Conservation (phyloP, 345 rosid genomes). For the Dipteronia sinensis region DNA sequence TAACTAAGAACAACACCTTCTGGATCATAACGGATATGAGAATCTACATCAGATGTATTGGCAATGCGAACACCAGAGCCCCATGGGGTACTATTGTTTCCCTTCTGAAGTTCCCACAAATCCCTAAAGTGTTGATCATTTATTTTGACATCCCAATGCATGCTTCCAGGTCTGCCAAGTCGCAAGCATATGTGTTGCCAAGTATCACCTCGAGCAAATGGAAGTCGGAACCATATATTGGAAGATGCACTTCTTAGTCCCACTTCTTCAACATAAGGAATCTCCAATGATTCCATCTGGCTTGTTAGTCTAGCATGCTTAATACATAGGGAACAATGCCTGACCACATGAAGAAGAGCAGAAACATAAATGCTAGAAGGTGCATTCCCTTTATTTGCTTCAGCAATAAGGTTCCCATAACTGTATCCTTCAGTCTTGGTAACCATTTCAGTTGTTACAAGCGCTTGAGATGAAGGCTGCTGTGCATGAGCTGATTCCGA, state of each 20-base stretch:
- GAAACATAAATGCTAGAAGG: slow-evolving; percentile 82
- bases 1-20: slow-evolving; percentile 96
- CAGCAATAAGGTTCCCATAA: slow-evolving; percentile 82
- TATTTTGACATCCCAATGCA: slow-evolving; percentile 98
- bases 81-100: slow-evolving; percentile 75
- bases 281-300: slow-evolving; percentile 92
- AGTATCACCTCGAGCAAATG: slow-evolving; percentile 74
- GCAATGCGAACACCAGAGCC: slow-evolving; percentile 96
- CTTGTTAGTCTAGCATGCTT: slow-evolving; percentile 93
- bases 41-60: slow-evolving; percentile 87
- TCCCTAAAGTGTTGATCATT: slow-evolving; percentile 96
- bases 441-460: slow-evolving; percentile 42
- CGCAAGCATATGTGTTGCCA: slow-evolving; percentile 96
- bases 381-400: slow-evolving; percentile 91
- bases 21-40: slow-evolving; percentile 92
- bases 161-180: slow-evolving; percentile 98
- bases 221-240: slow-evolving; percentile 95
- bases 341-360: slow-evolving; percentile 89
- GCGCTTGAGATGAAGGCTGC: slow-evolving; percentile 45
- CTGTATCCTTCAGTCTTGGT: slow-evolving; percentile 58
- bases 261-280: slow-evolving; percentile 91
- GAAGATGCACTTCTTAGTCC: slow-evolving; percentile 73
- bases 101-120: slow-evolving; percentile 98
- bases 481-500: slow-evolving; percentile 39
- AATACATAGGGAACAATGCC: slow-evolving; percentile 89